Evolutionary conservation across 257 asterid genomes (phyloP).

Genomic region (Plectranthus barbatus): DNA sequence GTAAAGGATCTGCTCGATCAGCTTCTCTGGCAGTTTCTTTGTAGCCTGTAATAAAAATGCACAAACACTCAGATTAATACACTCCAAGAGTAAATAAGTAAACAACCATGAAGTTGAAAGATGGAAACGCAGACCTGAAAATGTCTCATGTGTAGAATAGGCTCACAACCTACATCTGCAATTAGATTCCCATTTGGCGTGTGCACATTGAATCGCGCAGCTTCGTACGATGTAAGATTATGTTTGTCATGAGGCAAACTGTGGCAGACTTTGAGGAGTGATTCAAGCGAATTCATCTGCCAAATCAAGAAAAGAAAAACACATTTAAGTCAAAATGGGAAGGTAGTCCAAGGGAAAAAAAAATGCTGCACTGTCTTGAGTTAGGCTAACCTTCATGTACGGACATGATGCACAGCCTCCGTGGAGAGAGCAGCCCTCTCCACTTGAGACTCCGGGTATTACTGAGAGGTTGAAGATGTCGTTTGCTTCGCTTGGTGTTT

Average conservation of each 20-base stretch:
- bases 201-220: constrained; percentile 64
- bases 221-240: constrained; percentile 62
- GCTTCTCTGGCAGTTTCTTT: constrained; percentile 63
- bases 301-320: not conserved
- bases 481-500: constrained; percentile 33
- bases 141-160: constrained; percentile 90
- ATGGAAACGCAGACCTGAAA: constrained; percentile 56
- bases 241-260: constrained; percentile 52
- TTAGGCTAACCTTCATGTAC: constrained; percentile 83
- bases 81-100: not conserved
- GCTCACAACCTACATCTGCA: constrained; percentile 97
- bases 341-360: not conserved
- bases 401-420: constrained; percentile 99
- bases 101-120: not conserved
- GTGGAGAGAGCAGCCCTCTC: constrained; percentile 98
- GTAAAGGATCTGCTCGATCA: constrained; percentile 61
- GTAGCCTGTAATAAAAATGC: constrained; percentile 50
- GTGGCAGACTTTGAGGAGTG: constrained; percentile 69
- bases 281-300: constrained; percentile 87
- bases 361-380: not conserved
- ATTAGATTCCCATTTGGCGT: constrained; percentile 78
- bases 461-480: constrained; percentile 34
- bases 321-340: not conserved
- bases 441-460: constrained; percentile 88
- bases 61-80: not conserved